Evolutionary conservation across 345 rosid species (phyloP).

Genomic region (Melaleuca quinquenervia): DNA sequence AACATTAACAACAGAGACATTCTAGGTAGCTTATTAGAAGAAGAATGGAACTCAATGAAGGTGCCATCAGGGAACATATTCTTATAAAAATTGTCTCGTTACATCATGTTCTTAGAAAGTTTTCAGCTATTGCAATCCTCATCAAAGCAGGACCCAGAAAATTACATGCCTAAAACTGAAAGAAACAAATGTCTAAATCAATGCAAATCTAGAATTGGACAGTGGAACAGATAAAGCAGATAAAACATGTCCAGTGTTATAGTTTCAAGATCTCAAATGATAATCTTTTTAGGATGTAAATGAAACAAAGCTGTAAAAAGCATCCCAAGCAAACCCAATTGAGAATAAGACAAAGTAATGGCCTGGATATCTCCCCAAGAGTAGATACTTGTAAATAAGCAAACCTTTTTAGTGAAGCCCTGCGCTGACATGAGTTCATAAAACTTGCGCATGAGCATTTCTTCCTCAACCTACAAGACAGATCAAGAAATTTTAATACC

Average conservation of each 20-base stretch:
- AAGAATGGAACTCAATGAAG: background rate
- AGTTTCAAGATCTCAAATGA: background rate
- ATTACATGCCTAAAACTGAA: background rate
- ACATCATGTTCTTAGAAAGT: background rate
- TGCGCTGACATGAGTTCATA: constrained; percentile 39
- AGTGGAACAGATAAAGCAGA: background rate
- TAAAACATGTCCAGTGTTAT: background rate
- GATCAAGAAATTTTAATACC: background rate
- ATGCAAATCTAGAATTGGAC: background rate
- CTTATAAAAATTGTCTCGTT: background rate
- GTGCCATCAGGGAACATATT: background rate
- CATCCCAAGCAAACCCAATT: background rate
- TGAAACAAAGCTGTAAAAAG: background rate
- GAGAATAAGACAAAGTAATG: background rate
- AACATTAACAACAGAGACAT: background rate
- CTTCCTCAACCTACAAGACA: constrained; percentile 59
- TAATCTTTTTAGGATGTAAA: background rate
- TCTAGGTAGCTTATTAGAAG: background rate
- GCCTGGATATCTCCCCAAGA: background rate
- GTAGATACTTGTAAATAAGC: background rate
- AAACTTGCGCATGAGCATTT: constrained; percentile 72
- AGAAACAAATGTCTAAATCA: background rate
- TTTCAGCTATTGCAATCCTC: background rate
- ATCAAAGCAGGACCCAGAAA: background rate
- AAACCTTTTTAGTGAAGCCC: constrained; percentile 34